Evolutionary conservation across 495 filamentous ascomycete genomes (phyloP).

Genomic region (Neurospora sp.): DNA sequence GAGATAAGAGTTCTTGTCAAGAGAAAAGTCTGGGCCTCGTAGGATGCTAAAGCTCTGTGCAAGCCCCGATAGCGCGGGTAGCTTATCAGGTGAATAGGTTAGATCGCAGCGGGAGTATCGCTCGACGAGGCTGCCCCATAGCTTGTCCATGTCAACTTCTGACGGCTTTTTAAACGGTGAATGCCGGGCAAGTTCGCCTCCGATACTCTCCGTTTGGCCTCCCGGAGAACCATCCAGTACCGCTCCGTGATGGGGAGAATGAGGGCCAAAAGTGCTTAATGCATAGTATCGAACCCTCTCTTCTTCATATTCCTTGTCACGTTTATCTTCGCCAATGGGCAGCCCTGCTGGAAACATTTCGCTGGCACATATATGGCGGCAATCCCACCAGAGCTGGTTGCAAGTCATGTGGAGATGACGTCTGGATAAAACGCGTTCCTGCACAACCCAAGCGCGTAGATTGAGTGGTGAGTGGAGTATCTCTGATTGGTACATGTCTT

Average conservation of each 20-base stretch:
- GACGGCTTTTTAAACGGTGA: background rate
- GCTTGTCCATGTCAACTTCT: background rate
- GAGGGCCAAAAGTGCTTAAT: background rate
- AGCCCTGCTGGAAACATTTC: background rate
- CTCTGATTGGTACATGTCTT: rapidly evolving
- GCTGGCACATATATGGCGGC: background rate
- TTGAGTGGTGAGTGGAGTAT: background rate
- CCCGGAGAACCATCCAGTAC: background rate
- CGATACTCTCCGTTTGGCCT: background rate
- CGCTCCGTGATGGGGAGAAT: background rate
- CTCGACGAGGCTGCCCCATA: background rate
- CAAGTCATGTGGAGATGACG: background rate
- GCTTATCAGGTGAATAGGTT: background rate
- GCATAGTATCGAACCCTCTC: background rate
- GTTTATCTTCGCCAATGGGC: background rate
- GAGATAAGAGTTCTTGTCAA: background rate
- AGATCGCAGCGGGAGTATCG: background rate
- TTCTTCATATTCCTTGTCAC: no score
- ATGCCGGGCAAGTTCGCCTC: background rate
- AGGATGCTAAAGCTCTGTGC: background rate
- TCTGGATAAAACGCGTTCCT: background rate
- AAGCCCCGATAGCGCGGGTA: background rate
- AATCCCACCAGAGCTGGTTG: background rate
- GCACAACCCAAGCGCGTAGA: background rate
- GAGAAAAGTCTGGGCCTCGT: background rate